Evolutionary conservation across 805 yeast genomes (phyloP), one percentile per base, ranked within the genome.

Genomic region (Kodamaea leandrae): DNA sequence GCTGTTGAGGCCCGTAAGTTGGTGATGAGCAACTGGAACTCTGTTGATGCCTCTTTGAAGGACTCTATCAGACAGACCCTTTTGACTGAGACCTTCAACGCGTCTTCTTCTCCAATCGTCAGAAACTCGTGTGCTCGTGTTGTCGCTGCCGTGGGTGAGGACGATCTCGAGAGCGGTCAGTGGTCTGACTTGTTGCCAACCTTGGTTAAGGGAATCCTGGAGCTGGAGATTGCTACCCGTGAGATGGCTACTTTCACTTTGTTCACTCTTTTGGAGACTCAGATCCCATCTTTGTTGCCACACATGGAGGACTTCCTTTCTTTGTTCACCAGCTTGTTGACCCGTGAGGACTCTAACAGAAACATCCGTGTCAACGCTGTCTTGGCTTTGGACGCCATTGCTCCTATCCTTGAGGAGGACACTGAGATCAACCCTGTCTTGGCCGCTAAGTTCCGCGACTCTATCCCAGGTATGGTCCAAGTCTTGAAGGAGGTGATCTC

Each of bases 1-100:
- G 95, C 96, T 47, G 96, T 93, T 48, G 99, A 93, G 69, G 88
- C 90, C 29, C 81, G 96, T 67, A 93, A 93, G 64, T 77, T 85
- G 57, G 79, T 90, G 28, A 58, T 73, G 39, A 71, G 74, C 49
- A 81, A 80, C 57, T 93, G 98, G 98, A 71, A 64, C 28, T 49
- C 54, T 4, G 64, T 75, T 30, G 76, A 74, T 50, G 78, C 61
- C 16, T 47, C 70, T 6, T 58, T 76, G 41, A 80, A 82, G 64
- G 68, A 72, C 30, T 74, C 74, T 43, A 81, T 93, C 59, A 81
- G 86, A 59, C 71, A 71, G 25, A 73, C 91, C 20, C 64, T 91
- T 53, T 74, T 91, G 52, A 72, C 77, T 52, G 73, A 80, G 49
- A 80, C 95, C 24, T 80, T 88, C 62, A 84, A 83, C 62, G 76